Evolutionary conservation across 2,329 filamentous ascomycete genomes (phyloP).

Genomic region (Paracamarosporium sp.): DNA sequence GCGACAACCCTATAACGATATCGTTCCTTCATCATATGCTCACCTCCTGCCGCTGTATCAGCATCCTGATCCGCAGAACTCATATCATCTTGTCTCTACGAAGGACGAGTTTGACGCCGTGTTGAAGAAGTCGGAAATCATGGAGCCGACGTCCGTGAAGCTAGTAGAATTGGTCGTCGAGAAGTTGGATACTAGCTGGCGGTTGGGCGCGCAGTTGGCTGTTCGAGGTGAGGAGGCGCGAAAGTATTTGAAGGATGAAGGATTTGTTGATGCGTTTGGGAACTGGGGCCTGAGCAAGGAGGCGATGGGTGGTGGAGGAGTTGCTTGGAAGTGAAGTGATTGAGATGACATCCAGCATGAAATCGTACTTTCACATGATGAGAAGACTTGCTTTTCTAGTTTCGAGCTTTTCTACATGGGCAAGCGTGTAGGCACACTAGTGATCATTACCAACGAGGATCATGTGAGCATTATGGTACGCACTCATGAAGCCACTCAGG

Average conservation of each 20-base stretch:
- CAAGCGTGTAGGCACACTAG: too few species aligned
- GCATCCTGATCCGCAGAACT: conserved; percentile 34
- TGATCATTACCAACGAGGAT: too few species aligned
- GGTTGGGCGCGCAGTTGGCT: conserved; percentile 43
- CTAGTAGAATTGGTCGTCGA: conserved; percentile 53
- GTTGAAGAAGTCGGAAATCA: conserved; percentile 36
- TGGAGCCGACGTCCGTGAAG: conserved; percentile 41
- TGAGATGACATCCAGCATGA: too few species aligned
- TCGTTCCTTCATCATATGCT: conserved; percentile 47
- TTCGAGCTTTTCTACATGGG: too few species aligned
- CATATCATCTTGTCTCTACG: conserved; percentile 47
- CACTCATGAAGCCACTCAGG: too few species aligned
- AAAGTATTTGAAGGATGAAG: conserved; percentile 47
- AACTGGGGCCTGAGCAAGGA: conserved; percentile 35
- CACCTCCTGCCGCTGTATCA: conserved; percentile 51
- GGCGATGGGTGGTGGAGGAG: neutral
- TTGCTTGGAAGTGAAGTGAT: conserved; percentile 4
- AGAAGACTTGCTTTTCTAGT: too few species aligned
- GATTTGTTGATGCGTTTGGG: conserved; percentile 46
- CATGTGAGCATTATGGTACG: too few species aligned
- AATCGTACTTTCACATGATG: too few species aligned
- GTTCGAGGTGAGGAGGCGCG: conserved; percentile 41
- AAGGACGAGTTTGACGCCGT: conserved; percentile 48
- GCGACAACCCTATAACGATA: conserved; percentile 47
- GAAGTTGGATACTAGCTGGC: conserved; percentile 49